phyloP scores from a whole-genome alignment of 805 yeast genomes.

The Candida endomychidarum region DNA sequence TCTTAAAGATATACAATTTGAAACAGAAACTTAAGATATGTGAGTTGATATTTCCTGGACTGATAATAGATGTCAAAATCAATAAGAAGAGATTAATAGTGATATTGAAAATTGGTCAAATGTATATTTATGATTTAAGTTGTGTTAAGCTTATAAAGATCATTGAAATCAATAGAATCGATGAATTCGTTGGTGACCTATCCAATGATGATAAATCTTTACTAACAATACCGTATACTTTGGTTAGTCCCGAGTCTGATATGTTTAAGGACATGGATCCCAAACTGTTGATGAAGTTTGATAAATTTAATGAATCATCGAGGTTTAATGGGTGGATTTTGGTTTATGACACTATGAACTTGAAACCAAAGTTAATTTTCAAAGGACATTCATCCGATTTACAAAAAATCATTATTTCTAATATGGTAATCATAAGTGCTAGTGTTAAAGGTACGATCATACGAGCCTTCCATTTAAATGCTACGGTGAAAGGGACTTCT shows the following conservation, averaged over 20 bases:
- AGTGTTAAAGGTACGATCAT: conserved; percentile 44
- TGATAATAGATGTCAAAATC: conserved; percentile 68
- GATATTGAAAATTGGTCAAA: conserved; percentile 68
- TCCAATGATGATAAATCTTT: conserved; percentile 36
- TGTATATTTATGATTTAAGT: conserved; percentile 85
- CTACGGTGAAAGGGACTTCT: conserved; percentile 6
- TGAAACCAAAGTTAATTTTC: conserved; percentile 32
- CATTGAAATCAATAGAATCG: conserved; percentile 25
- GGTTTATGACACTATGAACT: conserved; percentile 38
- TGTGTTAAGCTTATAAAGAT: conserved; percentile 73
- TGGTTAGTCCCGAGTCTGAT: conserved; percentile 31
- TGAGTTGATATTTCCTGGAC: conserved; percentile 82
- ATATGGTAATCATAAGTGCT: conserved; percentile 38
- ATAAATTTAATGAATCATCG: conserved; percentile 23
- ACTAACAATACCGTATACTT: conserved; percentile 34
- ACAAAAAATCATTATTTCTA: conserved; percentile 29
- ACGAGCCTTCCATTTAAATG: conserved; percentile 28
- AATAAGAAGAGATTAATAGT: conserved; percentile 83
- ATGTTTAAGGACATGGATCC: conserved; percentile 21
- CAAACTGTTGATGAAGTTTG: conserved; percentile 16
- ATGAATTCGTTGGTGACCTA: conserved; percentile 34
- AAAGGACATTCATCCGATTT: conserved; percentile 41
- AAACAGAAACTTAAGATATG: conserved; percentile 60
- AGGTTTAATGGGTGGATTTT: conserved; percentile 39
- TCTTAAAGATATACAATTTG: conserved; percentile 38